Base-by-base conservation (phyloP, 257 asterid genomes). In the Marsdenia floribunda region DNA sequence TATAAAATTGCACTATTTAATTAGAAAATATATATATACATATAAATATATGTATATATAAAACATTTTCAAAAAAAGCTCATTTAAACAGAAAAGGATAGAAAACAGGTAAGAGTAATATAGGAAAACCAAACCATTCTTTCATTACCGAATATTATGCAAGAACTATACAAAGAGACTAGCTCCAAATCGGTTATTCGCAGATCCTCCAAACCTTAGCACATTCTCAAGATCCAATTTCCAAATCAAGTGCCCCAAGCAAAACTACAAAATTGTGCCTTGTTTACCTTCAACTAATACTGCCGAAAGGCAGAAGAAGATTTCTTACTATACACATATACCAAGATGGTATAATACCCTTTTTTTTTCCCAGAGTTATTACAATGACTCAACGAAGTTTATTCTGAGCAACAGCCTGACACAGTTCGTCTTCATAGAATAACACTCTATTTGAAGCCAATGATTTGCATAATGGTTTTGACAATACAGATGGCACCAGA, bases 351-450 rank as follows among this genome's bases (percentile, higher is more conserved):
- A 77, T 63, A 37, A 55, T 12, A 65, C 73, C 61, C 68, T 63
- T 67, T 44, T 44, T 8, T 44, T 8, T 44, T 7, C 1, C 6
- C 8, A 0, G 61, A 71, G 66, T 24, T 5, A 24, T 24, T 5
- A 24, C 24, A 7, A 16, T 37, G 68, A 68, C 12, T 92, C 94
- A 94, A 73, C 85, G 93, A 65, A 94, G 96, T 75, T 92, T 94
- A 88, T 94, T 94, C 80, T 92, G 97, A 40, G 97, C 97, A 73
- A 92, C 99, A 5, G 99, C 97, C 81, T 94, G 96, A 85, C 99
- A 94, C 65, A 94, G 78, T 77, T 94, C 99, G 21, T 94, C 99
- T 87, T 94, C 97, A 1, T 89, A 92, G 81, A 92, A 90, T 22
- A 94, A 80, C 26, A 88, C 97, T 83, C 99, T 78, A 78, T 92